A percentile compares a stretch with the other conserved stretches of the same genome.
Evolutionary conservation across 345 rosid genomes (phyloP).

Genomic region (Eucalyptus melliodora): DNA sequence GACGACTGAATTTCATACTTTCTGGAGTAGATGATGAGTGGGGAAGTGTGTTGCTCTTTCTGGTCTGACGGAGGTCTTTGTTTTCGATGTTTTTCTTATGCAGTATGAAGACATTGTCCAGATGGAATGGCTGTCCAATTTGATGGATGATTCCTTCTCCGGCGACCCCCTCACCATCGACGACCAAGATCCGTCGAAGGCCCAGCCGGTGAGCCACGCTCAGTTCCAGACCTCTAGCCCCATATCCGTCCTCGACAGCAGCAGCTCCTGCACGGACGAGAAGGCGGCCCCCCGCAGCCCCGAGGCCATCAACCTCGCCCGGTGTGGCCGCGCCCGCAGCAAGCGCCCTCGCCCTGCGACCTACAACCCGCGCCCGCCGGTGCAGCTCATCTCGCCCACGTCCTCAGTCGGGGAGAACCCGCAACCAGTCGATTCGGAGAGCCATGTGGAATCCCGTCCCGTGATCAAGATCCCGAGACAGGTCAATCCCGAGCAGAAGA

Average conservation of each 20-base stretch:
- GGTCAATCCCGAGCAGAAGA: slow-evolving; percentile 33
- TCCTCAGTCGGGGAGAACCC: not conserved
- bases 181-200: slow-evolving; percentile 15
- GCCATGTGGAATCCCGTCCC: slow-evolving; percentile 43
- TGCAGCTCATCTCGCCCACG: slow-evolving; percentile 34
- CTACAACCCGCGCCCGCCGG: slow-evolving; percentile 36
- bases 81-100: not conserved
- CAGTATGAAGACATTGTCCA: slow-evolving; percentile 96
- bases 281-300: slow-evolving; percentile 27
- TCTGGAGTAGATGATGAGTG: not conserved
- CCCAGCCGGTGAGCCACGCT: slow-evolving; percentile 22
- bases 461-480: slow-evolving; percentile 63
- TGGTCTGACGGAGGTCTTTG: not conserved
- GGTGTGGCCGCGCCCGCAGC: slow-evolving; percentile 78
- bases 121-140: slow-evolving; percentile 64
- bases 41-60: not conserved
- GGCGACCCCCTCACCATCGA: slow-evolving; percentile 60
- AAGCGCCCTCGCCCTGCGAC: slow-evolving; percentile 86
- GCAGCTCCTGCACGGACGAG: slow-evolving; percentile 65
- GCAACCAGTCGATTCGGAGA: slow-evolving; percentile 36
- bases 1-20: not conserved
- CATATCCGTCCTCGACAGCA: slow-evolving; percentile 85
- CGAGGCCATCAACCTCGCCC: slow-evolving; percentile 21
- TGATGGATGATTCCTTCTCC: slow-evolving; percentile 71
- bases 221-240: slow-evolving; percentile 74